phyloP scores from a whole-genome alignment of 805 yeast genomes.

The Metschnikowia continentalis region DNA sequence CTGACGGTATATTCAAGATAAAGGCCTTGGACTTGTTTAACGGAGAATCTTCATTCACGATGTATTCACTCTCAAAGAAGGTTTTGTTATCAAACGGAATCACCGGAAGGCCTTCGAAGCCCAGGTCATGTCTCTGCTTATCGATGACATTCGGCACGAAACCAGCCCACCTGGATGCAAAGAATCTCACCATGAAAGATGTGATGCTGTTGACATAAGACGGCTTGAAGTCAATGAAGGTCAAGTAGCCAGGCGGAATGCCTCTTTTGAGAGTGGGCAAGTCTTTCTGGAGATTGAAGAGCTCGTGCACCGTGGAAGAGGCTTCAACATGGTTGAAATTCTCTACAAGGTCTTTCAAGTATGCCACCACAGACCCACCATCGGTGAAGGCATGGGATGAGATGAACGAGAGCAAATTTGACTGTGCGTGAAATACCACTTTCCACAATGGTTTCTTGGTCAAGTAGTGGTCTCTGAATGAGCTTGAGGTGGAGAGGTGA shows the following conservation, averaged over 20 bases:
- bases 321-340: constrained; percentile 1
- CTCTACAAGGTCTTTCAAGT: constrained; percentile 9
- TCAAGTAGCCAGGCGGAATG: constrained; percentile 7
- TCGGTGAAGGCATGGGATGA: constrained; percentile 9
- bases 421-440: constrained; percentile 5
- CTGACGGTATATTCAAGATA: constrained; percentile 5
- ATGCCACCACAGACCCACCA: constrained; percentile 10
- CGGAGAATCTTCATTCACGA: constrained; percentile 5
- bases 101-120: constrained; percentile 6
- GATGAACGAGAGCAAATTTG: constrained; percentile 10
- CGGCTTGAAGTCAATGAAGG: constrained; percentile 3
- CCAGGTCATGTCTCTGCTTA: constrained; percentile 8
- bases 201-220: constrained; percentile 2
- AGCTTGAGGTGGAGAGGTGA: not conserved
- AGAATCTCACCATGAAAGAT: not conserved
- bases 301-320: not conserved
- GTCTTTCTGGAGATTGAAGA: constrained; percentile 5
- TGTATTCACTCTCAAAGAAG: constrained; percentile 7
- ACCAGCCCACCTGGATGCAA: constrained; percentile 6
- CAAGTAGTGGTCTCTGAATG: constrained; percentile 4
- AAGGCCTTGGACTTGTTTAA: constrained; percentile 2
- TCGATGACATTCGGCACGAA: constrained; percentile 8
- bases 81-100: constrained; percentile 6
- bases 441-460: constrained; percentile 6
- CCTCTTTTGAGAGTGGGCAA: constrained; percentile 6